Evolutionary conservation across 805 yeast genomes (phyloP), one percentile per base, ranked within the genome.

Genomic region (Wickerhamomyces rabaulensis): DNA sequence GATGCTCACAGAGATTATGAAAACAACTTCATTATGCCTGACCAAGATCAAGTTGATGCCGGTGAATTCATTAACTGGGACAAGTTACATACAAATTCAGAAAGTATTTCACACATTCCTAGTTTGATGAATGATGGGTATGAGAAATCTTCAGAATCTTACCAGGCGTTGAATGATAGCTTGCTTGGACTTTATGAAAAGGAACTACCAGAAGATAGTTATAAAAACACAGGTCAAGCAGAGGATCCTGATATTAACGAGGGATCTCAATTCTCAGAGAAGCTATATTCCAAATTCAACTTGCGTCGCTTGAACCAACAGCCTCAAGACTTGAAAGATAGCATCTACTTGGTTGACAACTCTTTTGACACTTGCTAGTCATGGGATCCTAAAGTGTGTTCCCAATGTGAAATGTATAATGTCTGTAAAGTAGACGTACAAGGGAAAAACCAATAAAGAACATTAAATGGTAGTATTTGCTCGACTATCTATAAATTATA

Each of bases 211-310:
- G 39, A 9, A 3, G 9, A 19, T 13, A 20, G 31, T 6, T 39
- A 22, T 29, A 16, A 22, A 17, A 6, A 16, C 8, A 9, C 35
- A 13, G 40, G 16, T 6, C n/a, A 35, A n/a, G 37, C 7, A 15
- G 33, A 15, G 3, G 37, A n/a, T n/a, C n/a, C 22, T 6, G 38
- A 16, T 21, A 35, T 19, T 5, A 36, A 3, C 10, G 39, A 38
- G 9, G 48, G 40, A 23, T 39, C 48, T 17, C 42, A 43, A 7
- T 45, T 52, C 29, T 40, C 51, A 10, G 36, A 26, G 3, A 47
- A 41, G 9, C 36, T 52, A 10, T 52, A 50, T 17, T 52, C 55
- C 29, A 52, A 48, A 19, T 52, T 33, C 40, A 52, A 50, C 39
- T 29, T 52, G 21, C 47, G 49, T 10, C 45, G 47, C 13, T 29